Conservation (phyloP, 345 rosid species). For the Turritis glabra region DNA sequence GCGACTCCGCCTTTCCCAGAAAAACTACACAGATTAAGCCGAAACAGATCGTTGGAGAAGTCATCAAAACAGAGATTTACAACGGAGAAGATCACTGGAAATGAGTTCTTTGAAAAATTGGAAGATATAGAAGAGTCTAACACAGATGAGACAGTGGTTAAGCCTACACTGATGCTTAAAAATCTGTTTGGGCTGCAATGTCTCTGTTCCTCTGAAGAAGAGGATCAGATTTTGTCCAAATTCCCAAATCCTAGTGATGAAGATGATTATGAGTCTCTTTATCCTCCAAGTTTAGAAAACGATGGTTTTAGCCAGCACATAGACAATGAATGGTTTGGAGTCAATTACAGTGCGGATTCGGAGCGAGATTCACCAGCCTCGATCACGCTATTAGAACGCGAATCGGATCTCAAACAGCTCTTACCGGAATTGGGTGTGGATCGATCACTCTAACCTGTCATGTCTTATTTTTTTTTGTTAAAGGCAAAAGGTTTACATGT, state of each 20-base stretch:
- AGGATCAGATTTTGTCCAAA: conserved; percentile 33
- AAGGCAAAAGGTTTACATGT: neutral
- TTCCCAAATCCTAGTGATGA: conserved; percentile 13
- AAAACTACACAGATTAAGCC: conserved; percentile 29
- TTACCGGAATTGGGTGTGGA: conserved; percentile 26
- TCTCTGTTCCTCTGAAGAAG: conserved; percentile 36
- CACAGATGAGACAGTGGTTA: conserved; percentile 34
- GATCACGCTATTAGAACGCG: conserved; percentile 24
- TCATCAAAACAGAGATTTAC: conserved; percentile 12
- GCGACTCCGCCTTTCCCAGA: conserved; percentile 39
- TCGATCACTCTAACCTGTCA: conserved; percentile 16
- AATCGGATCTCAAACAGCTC: conserved; percentile 23
- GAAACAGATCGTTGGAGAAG: neutral
- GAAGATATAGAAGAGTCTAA: conserved; percentile 27
- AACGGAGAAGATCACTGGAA: conserved; percentile 20
- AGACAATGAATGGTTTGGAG: conserved; percentile 36
- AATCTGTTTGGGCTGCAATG: conserved; percentile 51
- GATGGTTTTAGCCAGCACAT: conserved; percentile 28
- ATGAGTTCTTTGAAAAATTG: conserved; percentile 16
- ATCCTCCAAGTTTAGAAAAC: conserved; percentile 27
- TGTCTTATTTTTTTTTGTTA: neutral
- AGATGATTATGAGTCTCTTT: conserved; percentile 21
- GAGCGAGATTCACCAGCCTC: conserved; percentile 35
- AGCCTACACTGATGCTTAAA: conserved; percentile 39
- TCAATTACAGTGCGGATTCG: conserved; percentile 10